Base-by-base conservation (phyloP, 805 yeast genomes). In the Teunomyces gatunensis region DNA sequence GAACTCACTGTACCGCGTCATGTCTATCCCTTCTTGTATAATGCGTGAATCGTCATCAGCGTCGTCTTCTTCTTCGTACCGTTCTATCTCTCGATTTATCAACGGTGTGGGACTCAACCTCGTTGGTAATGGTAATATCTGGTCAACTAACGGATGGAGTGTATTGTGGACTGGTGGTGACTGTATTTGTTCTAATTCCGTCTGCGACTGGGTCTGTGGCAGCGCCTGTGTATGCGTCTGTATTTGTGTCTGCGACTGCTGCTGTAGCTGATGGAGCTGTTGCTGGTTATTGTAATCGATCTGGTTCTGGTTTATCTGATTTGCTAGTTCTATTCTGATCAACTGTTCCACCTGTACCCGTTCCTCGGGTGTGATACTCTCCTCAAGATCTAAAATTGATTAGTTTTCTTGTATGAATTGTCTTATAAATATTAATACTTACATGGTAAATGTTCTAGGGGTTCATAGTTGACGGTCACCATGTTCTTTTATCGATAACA, bases 371-470 rank as follows among this genome's bases (percentile, higher is more conserved):
- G 71, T 55, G 18, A 71, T 64, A 9, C 62, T 61, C 4, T 55
- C 60, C 45, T 74, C 78, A 39, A 71, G 55, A 46, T 65, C 72
- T 63, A 25, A 33, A 3, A 3, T 4, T 7, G 15, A 28, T 35
- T 37, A 23, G 49, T 51, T 47, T 48, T 48, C 47, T 47, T 45
- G 11, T 25, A 7, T 2, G 7, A 6, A 1, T 9, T 25, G 27
- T 7, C 7, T 9, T 10, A 25, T 6, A 25, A 25, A 25, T 2
- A 25, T 25, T 25, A 18, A 18, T 49, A 69, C 75, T 49, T 69
- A 70, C 75, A 68, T 10, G 72, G 73, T 35, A 75, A 60, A 40
- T 71, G 66, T 41, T 74, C 78, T 39, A 68, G 47, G 2, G 64
- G 63, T 33, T 67, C 71, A 52, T 62, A 60, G 46, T 67, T 61